Evolutionary conservation across 345 rosid genomes (phyloP), one percentile per base, ranked within the genome.

Genomic region (Populus nigra): DNA sequence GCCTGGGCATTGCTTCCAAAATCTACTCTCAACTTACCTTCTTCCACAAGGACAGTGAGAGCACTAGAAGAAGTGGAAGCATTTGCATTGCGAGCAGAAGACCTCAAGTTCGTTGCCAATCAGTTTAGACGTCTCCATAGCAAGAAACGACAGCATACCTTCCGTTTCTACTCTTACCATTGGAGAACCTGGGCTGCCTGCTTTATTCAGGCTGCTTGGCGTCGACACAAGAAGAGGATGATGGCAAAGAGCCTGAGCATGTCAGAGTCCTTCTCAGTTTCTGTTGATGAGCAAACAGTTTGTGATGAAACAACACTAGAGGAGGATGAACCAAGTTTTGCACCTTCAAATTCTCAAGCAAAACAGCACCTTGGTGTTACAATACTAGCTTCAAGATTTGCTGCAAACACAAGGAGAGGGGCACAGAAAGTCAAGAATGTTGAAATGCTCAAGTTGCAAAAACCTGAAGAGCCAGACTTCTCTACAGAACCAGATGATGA

Each of bases 121-220:
- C 98, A 94, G 73, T 94, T 95, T 77, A 86, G 97, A 69, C 88
- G 98, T 70, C 89, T 95, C 65, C 99, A 93, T 62, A 95, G 98
- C 88, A 95, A 95, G 90, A 92, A 89, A 83, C 91, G 93, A 78
- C 99, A 95, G 68, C 99, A 93, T 78, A 92, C 98, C 1, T 92
- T 95, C 79, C 86, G 97, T 62, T 93, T 92, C 69, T 90, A 93
- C 81, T 95, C 99, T 68, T 88, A 93, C 79, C 99, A 95, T 73
- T 93, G 99, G 99, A 90, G 99, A 83, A 91, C 94, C 67, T 95
- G 98, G 98, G 98, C 91, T 23, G 93, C 96, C 45, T 93, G 98
- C 82, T 95, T 93, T 80, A 92, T 93, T 76, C 98, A 93, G 83
- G 97, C 97, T 1, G 97, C 98, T 47, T 95, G 98, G 99, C 88